Evolutionary conservation across 148 eudicot species (phyloP), one percentile per base, ranked within the genome.

Genomic region (Rhododendron henanense): DNA sequence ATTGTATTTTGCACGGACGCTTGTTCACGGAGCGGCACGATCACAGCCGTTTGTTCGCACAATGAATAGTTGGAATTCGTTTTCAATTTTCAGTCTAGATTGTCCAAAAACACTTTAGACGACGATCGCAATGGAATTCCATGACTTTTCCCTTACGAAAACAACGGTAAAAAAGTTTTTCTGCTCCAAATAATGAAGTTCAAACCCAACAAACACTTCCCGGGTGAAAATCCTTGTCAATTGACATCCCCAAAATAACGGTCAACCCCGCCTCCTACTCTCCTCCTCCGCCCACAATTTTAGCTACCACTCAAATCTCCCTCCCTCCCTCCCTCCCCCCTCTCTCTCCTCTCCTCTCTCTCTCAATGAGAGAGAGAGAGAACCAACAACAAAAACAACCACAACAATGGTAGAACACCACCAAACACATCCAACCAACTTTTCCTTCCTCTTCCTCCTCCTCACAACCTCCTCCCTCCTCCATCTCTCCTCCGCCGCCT

Each of bases 401-500:
- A 21, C 19, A 71, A 71, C 76, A 71, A 71, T 71, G 76, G 41
- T 31, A 71, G 76, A 71, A 31, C 39, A 71, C 33, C 76, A 14
- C 76, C 37, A 28, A 69, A 69, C 80, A 8, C 80, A 37, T 19
- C 47, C 80, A 18, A 18, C 37, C 16, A 69, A 28, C 15, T 28
- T 69, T 28, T 28, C 39, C 18, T 13, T 69, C 35, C 76, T 71
- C 8, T 2, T 69, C 48, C 10, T 78, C 51, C 14, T 44, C 31
- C 25, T 21, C 14, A 41, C 51, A 21, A 7, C 33, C 25, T 53
- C 41, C 37, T 11, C 75, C 14, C 39, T 71, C 39, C 39, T 65
- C 25, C 83, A 74, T 21, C 44, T 39, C 78, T 83, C 63, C 44
- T 33, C 57, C 78, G 81, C 41, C 21, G 86, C 78, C 48, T 13